A percentile compares a stretch with the other conserved stretches of the same genome.
phyloP scores from a whole-genome alignment of 176 grass and related monocot species.

The Oryza rufipogon region DNA sequence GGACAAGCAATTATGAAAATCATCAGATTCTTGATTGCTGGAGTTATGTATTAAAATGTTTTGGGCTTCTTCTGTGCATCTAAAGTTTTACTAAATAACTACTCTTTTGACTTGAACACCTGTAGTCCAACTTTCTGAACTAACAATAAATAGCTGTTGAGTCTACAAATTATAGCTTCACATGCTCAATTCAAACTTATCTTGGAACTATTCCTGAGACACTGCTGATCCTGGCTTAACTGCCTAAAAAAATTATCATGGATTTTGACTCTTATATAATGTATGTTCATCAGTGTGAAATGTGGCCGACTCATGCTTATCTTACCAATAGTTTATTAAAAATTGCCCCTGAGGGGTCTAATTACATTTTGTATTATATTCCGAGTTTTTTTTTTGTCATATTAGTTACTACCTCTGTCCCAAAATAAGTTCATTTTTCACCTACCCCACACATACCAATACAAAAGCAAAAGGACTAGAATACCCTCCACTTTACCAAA shows the following conservation, averaged over 20 bases:
- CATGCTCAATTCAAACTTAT: constrained; percentile 2
- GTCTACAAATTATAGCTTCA: neutral
- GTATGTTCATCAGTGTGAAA: neutral
- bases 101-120: constrained; percentile 1
- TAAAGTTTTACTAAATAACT: neutral
- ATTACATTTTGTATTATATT: neutral
- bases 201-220: neutral
- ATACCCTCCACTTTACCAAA: too few species aligned
- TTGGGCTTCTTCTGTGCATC: neutral
- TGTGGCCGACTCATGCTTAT: neutral
- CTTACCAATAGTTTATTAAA: neutral
- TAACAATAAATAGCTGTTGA: neutral
- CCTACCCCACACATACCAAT: too few species aligned
- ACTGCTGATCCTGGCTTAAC: neutral
- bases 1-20: constrained; percentile 3
- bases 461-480: too few species aligned
- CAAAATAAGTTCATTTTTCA: too few species aligned
- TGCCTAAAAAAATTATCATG: neutral
- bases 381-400: neutral
- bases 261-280: neutral
- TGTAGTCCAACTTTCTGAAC: neutral
- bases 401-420: neutral
- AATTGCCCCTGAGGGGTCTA: neutral
- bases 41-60: neutral
- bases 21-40: neutral